A percentile compares a stretch with the other conserved stretches of the same genome.
phyloP scores from a whole-genome alignment of 805 yeast species.

The Wickerhamiella shivajii region DNA sequence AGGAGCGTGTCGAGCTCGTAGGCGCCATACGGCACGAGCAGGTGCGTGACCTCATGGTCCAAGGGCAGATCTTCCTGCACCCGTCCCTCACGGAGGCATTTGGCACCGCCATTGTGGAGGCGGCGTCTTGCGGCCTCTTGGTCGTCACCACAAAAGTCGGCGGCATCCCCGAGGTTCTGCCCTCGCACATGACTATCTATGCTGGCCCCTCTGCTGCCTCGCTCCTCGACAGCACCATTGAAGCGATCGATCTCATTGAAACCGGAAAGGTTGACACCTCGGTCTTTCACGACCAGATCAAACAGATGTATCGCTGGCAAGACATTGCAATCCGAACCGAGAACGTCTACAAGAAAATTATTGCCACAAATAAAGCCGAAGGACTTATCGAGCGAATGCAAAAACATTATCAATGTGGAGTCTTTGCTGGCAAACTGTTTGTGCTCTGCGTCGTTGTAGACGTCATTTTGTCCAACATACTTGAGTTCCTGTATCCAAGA shows the following conservation, averaged over 20 bases:
- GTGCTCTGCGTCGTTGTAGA: conserved; percentile 73
- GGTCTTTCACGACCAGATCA: conserved; percentile 62
- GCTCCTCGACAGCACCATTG: conserved; percentile 50
- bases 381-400: conserved; percentile 45
- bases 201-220: conserved; percentile 82
- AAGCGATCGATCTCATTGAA: conserved; percentile 52
- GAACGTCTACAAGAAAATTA: conserved; percentile 42
- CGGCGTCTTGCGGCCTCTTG: conserved; percentile 86
- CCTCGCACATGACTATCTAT: conserved; percentile 82
- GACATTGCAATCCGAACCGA: conserved; percentile 82
- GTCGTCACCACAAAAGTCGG: conserved; percentile 95
- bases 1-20: conserved; percentile 70
- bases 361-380: conserved; percentile 28
- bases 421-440: conserved; percentile 74
- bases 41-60: conserved; percentile 82
- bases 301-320: conserved; percentile 79
- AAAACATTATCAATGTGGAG: conserved; percentile 47
- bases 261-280: conserved; percentile 52
- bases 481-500: conserved; percentile 61
- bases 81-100: conserved; percentile 94
- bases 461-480: conserved; percentile 41
- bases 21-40: conserved; percentile 88
- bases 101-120: conserved; percentile 94
- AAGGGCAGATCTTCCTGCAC: conserved; percentile 87
- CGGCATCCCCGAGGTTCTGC: conserved; percentile 94